Conservation (phyloP, 257 asterid species). For the Solanum paucissectum region DNA sequence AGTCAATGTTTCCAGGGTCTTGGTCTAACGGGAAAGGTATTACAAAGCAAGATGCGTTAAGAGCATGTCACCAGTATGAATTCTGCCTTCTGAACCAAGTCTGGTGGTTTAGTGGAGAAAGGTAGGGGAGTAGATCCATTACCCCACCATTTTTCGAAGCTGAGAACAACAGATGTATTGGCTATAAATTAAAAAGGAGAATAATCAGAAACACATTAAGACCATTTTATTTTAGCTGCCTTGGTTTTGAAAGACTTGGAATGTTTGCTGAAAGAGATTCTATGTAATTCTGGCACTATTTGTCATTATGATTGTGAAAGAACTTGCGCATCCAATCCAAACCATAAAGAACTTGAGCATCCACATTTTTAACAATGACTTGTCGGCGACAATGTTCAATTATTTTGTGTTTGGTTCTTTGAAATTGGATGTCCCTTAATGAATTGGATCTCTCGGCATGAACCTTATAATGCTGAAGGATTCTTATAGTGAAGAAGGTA, state of each 20-base stretch:
- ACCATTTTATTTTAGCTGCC: neutral
- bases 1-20: neutral
- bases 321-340: neutral
- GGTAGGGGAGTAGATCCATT: neutral
- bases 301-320: neutral
- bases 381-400: neutral
- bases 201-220: neutral
- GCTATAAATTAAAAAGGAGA: neutral
- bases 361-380: neutral
- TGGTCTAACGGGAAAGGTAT: neutral
- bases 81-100: neutral
- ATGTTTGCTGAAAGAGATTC: neutral
- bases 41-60: neutral
- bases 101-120: neutral
- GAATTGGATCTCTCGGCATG: neutral
- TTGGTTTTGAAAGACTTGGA: neutral
- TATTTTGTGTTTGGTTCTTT: neutral
- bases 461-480: neutral
- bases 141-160: neutral
- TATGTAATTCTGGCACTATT: neutral
- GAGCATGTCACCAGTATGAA: neutral
- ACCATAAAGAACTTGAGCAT: neutral
- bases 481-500: neutral
- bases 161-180: neutral
- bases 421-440: neutral